Evolutionary conservation across 495 filamentous ascomycete species (phyloP).

Genomic region (Penicillium daleae): DNA sequence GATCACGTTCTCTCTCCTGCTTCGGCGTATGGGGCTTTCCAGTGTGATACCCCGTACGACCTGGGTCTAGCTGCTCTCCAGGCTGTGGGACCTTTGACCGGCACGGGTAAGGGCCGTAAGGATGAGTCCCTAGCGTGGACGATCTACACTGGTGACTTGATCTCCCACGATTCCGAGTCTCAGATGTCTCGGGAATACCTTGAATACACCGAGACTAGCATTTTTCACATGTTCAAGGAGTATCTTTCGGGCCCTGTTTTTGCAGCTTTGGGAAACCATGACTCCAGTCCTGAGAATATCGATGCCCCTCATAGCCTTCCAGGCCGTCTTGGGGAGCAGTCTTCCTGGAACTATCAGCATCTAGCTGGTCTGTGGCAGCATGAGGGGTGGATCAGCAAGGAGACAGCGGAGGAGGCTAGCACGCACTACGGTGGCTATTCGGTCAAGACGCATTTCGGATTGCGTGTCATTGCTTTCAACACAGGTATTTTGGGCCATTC

Average conservation of each 20-base stretch:
- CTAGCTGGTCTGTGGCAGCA: conserved; percentile 55
- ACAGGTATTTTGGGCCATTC: conserved; percentile 40
- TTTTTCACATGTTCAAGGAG: conserved; percentile 57
- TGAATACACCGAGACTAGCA: conserved; percentile 53
- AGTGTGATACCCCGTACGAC: conserved; percentile 63
- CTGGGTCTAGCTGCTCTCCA: conserved; percentile 60
- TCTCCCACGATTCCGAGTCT: conserved; percentile 53
- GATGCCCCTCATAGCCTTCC: conserved; percentile 56
- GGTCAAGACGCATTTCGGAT: conserved; percentile 49
- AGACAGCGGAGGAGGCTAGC: conserved; percentile 44
- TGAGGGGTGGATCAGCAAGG: conserved; percentile 52
- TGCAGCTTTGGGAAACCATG: conserved; percentile 58
- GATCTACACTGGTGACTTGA: conserved; percentile 61
- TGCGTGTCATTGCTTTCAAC: conserved; percentile 57
- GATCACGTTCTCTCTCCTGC: conserved; percentile 49
- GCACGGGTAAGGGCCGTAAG: conserved; percentile 43
- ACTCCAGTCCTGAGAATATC: conserved; percentile 54
- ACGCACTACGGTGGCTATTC: conserved; percentile 58
- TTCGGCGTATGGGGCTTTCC: conserved; percentile 56
- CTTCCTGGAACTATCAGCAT: conserved; percentile 60
- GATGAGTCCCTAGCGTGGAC: conserved; percentile 50
- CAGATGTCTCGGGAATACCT: conserved; percentile 52
- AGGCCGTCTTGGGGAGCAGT: conserved; percentile 55
- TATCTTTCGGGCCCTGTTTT: conserved; percentile 62
- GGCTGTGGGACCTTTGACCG: conserved; percentile 59